Conservation (phyloP, 257 asterid genomes). For the Solanum pinnatisectum region DNA sequence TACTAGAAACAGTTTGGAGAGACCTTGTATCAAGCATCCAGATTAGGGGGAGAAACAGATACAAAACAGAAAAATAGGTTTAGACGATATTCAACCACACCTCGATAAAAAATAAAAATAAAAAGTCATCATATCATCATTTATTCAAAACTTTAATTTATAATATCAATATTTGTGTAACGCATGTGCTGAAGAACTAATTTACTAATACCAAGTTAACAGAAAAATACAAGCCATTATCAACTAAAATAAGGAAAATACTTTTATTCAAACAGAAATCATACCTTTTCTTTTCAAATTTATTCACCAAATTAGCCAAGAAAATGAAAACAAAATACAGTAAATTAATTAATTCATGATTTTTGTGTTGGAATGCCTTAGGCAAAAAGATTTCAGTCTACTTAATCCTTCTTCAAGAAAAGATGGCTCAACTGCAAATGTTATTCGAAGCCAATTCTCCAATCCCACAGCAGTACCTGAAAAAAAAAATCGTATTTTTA, state of each 20-base stretch:
- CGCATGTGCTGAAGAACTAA: neutral
- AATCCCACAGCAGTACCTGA: constrained; percentile 75
- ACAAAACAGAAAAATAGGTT: too few relatives aligned
- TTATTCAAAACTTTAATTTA: too few relatives aligned
- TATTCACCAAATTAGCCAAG: neutral
- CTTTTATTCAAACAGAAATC: neutral
- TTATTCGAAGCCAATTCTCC: constrained; percentile 29
- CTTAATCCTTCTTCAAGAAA: constrained; percentile 18
- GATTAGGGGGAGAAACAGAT: too few relatives aligned
- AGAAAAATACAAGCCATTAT: neutral
- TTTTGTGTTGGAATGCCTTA: constrained; percentile 25
- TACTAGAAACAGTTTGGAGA: neutral
- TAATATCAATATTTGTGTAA: neutral
- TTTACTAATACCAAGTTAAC: neutral
- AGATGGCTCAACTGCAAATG: constrained; percentile 59
- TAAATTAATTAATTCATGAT: neutral
- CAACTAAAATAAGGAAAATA: neutral
- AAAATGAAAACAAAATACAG: neutral
- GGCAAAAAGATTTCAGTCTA: constrained; percentile 53
- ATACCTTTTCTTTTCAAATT: neutral
- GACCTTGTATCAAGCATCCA: neutral
- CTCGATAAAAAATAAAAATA: too few relatives aligned
- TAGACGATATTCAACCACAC: too few relatives aligned
- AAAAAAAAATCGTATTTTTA: neutral
- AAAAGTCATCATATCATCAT: too few relatives aligned